Percentiles rank a stretch among this genome's conserved stretches.
Conservation (phyloP, 2,329 filamentous ascomycete genomes). For the Colletotrichum nymphaeae region DNA sequence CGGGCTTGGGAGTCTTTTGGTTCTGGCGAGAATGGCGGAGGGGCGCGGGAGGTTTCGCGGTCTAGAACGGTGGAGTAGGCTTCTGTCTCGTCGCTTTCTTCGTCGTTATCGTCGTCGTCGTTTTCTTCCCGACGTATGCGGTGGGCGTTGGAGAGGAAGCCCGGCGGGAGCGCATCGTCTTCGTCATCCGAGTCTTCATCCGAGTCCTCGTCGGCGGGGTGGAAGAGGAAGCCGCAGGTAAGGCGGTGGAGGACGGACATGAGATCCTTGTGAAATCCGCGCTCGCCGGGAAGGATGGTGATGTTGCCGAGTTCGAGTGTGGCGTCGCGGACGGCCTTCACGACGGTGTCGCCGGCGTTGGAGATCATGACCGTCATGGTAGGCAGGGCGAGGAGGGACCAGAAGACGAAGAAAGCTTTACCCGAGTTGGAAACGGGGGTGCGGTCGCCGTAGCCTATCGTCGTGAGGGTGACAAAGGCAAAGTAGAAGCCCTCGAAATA, state of each 20-base stretch:
- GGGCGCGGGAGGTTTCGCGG: neutral
- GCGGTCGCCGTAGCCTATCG: constrained; percentile 88
- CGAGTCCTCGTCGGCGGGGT: neutral
- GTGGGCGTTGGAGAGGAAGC: constrained; percentile 52
- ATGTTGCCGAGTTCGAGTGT: constrained; percentile 68
- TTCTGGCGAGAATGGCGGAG: neutral
- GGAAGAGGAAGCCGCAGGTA: constrained; percentile 28
- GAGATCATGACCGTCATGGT: constrained; percentile 89
- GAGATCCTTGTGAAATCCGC: constrained; percentile 57
- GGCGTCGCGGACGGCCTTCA: constrained; percentile 68
- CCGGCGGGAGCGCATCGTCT: constrained; percentile 52
- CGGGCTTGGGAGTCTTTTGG: constrained; percentile 4
- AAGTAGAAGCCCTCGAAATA: constrained; percentile 91
- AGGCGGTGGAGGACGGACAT: constrained; percentile 48
- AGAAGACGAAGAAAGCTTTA: constrained; percentile 91
- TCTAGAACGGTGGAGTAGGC: constrained; percentile 8
- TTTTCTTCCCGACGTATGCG: constrained; percentile 25
- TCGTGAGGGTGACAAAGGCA: constrained; percentile 80
- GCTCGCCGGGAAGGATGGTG: constrained; percentile 70
- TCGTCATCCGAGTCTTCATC: constrained; percentile 39
- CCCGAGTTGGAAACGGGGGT: constrained; percentile 82
- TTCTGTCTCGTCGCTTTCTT: constrained; percentile 36
- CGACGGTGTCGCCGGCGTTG: constrained; percentile 86
- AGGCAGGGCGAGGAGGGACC: constrained; percentile 86
- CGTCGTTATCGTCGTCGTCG: constrained; percentile 41